Evolutionary conservation across 495 filamentous ascomycete genomes (phyloP).

Genomic region (Xylaria curta): DNA sequence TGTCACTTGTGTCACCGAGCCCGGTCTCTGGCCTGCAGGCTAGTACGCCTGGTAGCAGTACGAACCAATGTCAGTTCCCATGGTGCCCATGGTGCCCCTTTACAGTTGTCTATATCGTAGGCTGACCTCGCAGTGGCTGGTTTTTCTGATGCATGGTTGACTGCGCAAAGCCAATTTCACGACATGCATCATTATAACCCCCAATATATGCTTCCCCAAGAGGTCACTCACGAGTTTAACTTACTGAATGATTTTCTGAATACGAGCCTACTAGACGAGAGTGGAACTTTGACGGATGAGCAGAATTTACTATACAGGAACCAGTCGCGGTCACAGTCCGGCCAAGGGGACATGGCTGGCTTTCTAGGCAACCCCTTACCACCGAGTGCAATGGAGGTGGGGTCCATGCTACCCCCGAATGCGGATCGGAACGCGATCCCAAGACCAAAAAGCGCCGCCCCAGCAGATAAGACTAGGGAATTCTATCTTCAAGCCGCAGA

Average conservation of each 20-base stretch:
- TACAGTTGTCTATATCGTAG: constrained; percentile 36
- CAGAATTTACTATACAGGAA: constrained; percentile 45
- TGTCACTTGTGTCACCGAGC: constrained; percentile 64
- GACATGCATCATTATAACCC: constrained; percentile 95
- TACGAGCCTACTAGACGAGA: constrained; percentile 84
- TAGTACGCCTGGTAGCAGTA: constrained; percentile 62
- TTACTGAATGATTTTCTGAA: constrained; percentile 94
- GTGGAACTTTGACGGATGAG: constrained; percentile 68
- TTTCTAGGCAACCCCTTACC: constrained; percentile 48
- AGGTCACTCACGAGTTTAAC: constrained; percentile 95
- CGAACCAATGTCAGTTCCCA: constrained; percentile 79
- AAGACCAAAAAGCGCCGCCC: constrained; percentile 63
- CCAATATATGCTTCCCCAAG: constrained; percentile 93
- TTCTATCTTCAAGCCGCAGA: constrained; percentile 98
- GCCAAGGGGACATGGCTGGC: constrained; percentile 42
- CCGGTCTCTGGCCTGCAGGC: constrained; percentile 59
- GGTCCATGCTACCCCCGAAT: constrained; percentile 55
- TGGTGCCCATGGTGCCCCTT: constrained; percentile 48
- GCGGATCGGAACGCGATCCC: constrained; percentile 62
- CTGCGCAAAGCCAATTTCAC: constrained; percentile 77
- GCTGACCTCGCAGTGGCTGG: constrained; percentile 55
- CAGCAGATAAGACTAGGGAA: constrained; percentile 83
- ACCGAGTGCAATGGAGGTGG: constrained; percentile 45
- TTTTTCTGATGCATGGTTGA: constrained; percentile 64
- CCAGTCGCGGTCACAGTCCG: constrained; percentile 37